Evolutionary conservation across 2,329 filamentous ascomycete genomes (phyloP).

Genomic region (Fusarium heterosporum): DNA sequence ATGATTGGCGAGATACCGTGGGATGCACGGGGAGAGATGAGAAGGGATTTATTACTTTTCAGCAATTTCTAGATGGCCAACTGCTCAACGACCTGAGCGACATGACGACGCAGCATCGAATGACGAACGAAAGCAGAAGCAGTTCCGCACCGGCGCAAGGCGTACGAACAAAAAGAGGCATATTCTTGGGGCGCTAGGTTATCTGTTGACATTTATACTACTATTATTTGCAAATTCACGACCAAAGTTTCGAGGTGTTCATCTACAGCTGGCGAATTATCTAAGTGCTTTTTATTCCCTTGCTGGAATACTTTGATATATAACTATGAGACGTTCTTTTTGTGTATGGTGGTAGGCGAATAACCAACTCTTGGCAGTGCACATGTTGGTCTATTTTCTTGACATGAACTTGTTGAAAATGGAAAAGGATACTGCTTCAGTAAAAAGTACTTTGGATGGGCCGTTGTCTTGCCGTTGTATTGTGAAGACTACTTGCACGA

Average conservation of each 20-base stretch:
- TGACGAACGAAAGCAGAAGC: conserved; percentile 50
- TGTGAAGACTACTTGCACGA: not conserved
- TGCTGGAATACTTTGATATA: conserved; percentile 17
- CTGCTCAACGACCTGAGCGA: conserved; percentile 45
- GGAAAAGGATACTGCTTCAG: not conserved
- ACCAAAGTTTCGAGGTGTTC: conserved; percentile 35
- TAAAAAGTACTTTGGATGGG: not conserved
- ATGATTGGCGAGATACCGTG: conserved; percentile 43
- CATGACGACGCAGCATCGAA: conserved; percentile 51
- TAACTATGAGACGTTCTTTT: not conserved
- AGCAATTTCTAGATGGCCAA: conserved; percentile 47
- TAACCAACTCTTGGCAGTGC: not conserved
- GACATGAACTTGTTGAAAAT: not conserved
- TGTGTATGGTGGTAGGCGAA: conserved; percentile 2
- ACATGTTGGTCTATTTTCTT: not conserved
- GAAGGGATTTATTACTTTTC: conserved; percentile 43
- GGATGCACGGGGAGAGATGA: conserved; percentile 37
- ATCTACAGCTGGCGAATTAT: conserved; percentile 10
- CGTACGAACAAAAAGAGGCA: conserved; percentile 54
- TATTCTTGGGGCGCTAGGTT: conserved; percentile 54
- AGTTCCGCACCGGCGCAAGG: conserved; percentile 55
- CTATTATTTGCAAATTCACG: conserved; percentile 43
- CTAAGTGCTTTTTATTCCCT: not conserved
- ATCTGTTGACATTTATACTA: conserved; percentile 52
- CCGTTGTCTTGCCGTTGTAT: not conserved